These are phyloP conservation scores for Pythium brachiatum DNA, from an alignment of 352 stramenopile species.

Conservation along the genomic window DNA sequence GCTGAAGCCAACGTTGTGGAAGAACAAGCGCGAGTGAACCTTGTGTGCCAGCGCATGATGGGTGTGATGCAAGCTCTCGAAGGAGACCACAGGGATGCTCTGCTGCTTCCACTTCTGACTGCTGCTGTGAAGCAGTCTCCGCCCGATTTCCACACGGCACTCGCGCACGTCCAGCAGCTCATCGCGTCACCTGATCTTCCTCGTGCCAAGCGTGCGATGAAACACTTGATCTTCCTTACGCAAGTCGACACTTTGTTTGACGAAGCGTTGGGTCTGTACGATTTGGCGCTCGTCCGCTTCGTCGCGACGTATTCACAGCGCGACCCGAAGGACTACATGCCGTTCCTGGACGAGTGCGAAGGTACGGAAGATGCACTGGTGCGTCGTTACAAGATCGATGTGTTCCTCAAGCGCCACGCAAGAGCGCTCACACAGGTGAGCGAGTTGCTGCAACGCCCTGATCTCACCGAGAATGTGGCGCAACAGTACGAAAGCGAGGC, in stretches of 20 bases:
- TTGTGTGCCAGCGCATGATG: conserved; percentile 46
- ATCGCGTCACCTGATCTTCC: conserved; percentile 10
- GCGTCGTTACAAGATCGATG: conserved; percentile 63
- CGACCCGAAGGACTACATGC: conserved; percentile 70
- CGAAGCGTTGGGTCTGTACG: conserved; percentile 64
- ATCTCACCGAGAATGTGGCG: neutral
- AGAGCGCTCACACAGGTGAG: conserved; percentile 48
- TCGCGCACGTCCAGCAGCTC: conserved; percentile 39
- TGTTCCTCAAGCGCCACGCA: conserved; percentile 40
- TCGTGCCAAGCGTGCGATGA: conserved; percentile 52
- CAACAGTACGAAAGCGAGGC: conserved; percentile 33
- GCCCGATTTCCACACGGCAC: conserved; percentile 42
- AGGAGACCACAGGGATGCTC: conserved; percentile 25
- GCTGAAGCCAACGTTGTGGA: neutral
- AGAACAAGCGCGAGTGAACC: conserved; percentile 45
- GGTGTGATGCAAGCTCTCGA: conserved; percentile 26
- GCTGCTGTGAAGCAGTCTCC: conserved; percentile 63
- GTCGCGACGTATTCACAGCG: conserved; percentile 61
- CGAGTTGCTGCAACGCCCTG: conserved; percentile 21
- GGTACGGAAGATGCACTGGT: conserved; percentile 27
- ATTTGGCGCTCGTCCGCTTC: conserved; percentile 58
- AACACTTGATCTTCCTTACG: conserved; percentile 70
- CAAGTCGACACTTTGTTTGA: conserved; percentile 67
- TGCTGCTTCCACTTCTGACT: conserved; percentile 68
- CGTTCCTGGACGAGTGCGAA: conserved; percentile 54